Conservation (phyloP, 805 yeast species). For the Millerozyma acaciae region DNA sequence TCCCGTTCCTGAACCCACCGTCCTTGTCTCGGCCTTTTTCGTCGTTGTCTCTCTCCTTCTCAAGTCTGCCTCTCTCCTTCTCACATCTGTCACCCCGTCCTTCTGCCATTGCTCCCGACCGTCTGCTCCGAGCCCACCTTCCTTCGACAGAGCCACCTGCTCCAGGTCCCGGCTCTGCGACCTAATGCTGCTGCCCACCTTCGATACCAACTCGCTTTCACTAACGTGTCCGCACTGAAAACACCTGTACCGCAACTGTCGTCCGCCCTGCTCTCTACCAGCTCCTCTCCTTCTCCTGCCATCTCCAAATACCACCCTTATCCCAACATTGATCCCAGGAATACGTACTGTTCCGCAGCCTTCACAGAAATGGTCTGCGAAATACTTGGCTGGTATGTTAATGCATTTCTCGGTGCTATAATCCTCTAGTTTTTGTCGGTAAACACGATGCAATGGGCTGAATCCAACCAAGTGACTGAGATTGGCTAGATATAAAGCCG, state of each 20-base stretch:
- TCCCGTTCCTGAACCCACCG: too few species aligned
- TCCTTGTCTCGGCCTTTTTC: neutral
- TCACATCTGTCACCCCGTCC: neutral
- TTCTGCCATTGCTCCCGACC: neutral
- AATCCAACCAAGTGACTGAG: conserved; percentile 25
- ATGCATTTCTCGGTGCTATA: conserved; percentile 21
- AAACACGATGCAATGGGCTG: conserved; percentile 22
- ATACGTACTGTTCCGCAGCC: conserved; percentile 29
- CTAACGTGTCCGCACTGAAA: conserved; percentile 6
- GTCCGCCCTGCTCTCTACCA: neutral
- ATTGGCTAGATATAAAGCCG: conserved; percentile 25
- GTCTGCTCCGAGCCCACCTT: conserved; percentile 1
- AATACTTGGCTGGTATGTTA: conserved; percentile 22
- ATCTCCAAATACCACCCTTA: conserved; percentile 20
- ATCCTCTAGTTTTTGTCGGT: conserved; percentile 18
- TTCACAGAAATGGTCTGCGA: conserved; percentile 24
- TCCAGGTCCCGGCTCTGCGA: conserved; percentile 2
- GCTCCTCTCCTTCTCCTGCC: conserved; percentile 5
- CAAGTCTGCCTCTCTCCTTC: neutral
- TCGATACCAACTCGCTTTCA: neutral
- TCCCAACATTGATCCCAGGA: conserved; percentile 31
- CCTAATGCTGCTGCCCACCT: too few species aligned
- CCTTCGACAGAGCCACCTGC: neutral
- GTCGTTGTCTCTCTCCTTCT: neutral
- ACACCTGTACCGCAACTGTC: conserved; percentile 10